These are phyloP conservation scores for Arachis monticola DNA, from an alignment of 331 rosid genomes.

Conservation along the genomic window DNA sequence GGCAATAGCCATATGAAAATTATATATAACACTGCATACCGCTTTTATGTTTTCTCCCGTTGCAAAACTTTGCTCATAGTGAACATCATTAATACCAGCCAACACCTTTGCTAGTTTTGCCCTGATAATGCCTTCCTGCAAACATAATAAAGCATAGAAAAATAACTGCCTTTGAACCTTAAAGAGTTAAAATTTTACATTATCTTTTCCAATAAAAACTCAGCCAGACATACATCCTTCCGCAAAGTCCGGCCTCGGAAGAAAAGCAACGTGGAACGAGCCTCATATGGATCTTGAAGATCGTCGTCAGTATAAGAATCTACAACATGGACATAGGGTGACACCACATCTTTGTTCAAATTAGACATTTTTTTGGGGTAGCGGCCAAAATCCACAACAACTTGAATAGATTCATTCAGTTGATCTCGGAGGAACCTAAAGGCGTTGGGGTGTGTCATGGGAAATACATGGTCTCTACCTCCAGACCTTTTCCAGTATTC, in stretches of 20 bases:
- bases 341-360: slow-evolving; percentile 86
- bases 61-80: slow-evolving; percentile 82
- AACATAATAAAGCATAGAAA: slow-evolving; percentile 36
- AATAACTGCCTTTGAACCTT: slow-evolving; percentile 28
- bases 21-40: slow-evolving; percentile 57
- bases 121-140: slow-evolving; percentile 91
- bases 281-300: slow-evolving; percentile 68
- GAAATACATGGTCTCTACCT: slow-evolving; percentile 92
- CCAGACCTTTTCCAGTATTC: slow-evolving; percentile 82
- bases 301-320: slow-evolving; percentile 75
- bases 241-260: slow-evolving; percentile 84
- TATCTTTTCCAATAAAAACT: slow-evolving; percentile 30
- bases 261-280: slow-evolving; percentile 79
- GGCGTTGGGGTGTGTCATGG: slow-evolving; percentile 99
- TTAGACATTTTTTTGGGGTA: slow-evolving; percentile 77
- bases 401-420: slow-evolving; percentile 77
- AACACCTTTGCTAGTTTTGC: slow-evolving; percentile 81
- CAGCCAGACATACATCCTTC: slow-evolving; percentile 76
- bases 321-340: slow-evolving; percentile 94
- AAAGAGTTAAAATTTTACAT: slow-evolving; percentile 4
- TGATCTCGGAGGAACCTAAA: slow-evolving; percentile 83
- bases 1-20: slow-evolving; percentile 15
- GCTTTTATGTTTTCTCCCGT: slow-evolving; percentile 70
- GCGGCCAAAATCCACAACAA: slow-evolving; percentile 98
- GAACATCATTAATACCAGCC: slow-evolving; percentile 73